phyloP scores from a whole-genome alignment of 2,329 filamentous ascomycete species.

The Talaromyces pinophilus region DNA sequence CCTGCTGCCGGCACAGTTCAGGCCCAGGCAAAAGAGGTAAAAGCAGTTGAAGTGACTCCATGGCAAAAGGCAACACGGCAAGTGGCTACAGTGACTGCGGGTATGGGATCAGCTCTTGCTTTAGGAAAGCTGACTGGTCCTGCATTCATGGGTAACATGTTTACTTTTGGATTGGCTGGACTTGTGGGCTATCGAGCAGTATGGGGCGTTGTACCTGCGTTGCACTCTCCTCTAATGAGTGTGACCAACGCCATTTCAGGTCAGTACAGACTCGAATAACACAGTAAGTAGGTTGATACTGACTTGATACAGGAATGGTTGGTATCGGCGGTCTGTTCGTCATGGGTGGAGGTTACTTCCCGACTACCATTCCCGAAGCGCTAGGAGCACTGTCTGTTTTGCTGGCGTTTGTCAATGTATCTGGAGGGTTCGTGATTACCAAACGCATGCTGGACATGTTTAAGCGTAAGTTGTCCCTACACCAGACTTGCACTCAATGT shows the following conservation, averaged over 20 bases:
- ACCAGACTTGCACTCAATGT: constrained; percentile 12
- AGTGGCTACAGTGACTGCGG: constrained; percentile 71
- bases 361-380: constrained; percentile 74
- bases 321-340: constrained; percentile 86
- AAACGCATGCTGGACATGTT: constrained; percentile 96
- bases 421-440: constrained; percentile 86
- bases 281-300: background rate
- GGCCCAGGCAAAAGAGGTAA: constrained; percentile 54
- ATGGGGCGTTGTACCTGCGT: constrained; percentile 79
- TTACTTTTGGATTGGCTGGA: constrained; percentile 80
- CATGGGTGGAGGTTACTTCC: constrained; percentile 77
- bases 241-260: constrained; percentile 91
- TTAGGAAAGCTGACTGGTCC: constrained; percentile 80
- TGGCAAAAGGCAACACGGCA: constrained; percentile 79
- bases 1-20: constrained; percentile 53
- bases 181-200: constrained; percentile 86
- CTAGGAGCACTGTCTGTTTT: constrained; percentile 80
- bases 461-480: constrained; percentile 56
- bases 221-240: constrained; percentile 88
- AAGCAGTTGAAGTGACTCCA: constrained; percentile 70
- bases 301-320: constrained; percentile 64
- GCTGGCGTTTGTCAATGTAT: constrained; percentile 83
- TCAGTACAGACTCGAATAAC: constrained; percentile 20
- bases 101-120: constrained; percentile 73
- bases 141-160: constrained; percentile 83